Base-by-base conservation (phyloP, 257 asterid species). In the Euphrasia confusa region DNA sequence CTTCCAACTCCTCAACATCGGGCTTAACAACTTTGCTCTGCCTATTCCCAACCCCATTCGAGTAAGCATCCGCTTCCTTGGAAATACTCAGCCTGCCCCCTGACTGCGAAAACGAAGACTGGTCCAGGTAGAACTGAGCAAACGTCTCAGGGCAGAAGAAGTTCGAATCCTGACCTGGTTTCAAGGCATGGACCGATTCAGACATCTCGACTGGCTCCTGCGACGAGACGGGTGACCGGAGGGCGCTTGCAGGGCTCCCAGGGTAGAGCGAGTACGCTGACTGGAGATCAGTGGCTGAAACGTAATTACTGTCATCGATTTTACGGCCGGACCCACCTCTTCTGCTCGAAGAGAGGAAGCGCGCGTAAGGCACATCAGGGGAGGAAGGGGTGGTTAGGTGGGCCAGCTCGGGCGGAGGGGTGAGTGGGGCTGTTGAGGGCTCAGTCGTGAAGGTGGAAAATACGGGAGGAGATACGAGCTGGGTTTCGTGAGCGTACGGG, bases 71-170 rank as follows among this genome's bases (percentile, higher is more conserved):
- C 6, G 95, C 61, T 72, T 93, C 99, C 63, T 75, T 83, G 18
- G 99, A 93, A 71, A 93, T 86, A 71, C 99, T 93, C 33, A 93
- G 68, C 85, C 99, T 75, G 42, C 97, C 97, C 68, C 94, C 99
- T 56, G 95, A 68, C 63, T 85, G 94, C 42, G 96, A 78, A 73
- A 84, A 77, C 27, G 84, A 80, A 0, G 99, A 87, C 63, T 82
- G 96, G 65, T 93, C 97, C 9, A 90, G 75, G 74, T 93, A 93
- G 77, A 77, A 93, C 79, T 93, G 90, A n/a, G 99, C 97, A 75
- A 89, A 93, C 12, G 97, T 93, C 75, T 89, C 96, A 1, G 99
- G 99, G 74, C 96, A 89, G 84, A 93, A 93, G 80, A 93, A 93
- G 74, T 89, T 93, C 24, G 99, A 84, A 75, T 81, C 97, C 70